phyloP scores from a whole-genome alignment of 176 grass and related monocot genomes.

The Themeda triandra region DNA sequence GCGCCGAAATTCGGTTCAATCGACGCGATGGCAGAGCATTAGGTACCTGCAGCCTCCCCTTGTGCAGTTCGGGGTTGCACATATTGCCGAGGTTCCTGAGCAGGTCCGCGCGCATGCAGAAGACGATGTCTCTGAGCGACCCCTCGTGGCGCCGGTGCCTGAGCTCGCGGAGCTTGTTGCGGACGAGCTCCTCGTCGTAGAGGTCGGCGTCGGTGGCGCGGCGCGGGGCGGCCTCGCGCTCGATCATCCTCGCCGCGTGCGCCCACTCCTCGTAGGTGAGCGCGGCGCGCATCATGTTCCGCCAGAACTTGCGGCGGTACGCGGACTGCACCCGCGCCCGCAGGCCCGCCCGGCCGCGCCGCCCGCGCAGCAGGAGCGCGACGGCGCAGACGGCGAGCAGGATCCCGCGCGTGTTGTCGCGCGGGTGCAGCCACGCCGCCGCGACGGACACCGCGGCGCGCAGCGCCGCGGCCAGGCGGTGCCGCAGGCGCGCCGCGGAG shows the following conservation, averaged over 20 bases:
- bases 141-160: conserved; percentile 66
- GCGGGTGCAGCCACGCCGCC: conserved; percentile 64
- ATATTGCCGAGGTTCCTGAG: conserved; percentile 89
- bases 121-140: conserved; percentile 81
- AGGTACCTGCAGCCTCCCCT: conserved; percentile 82
- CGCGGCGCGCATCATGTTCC: conserved; percentile 85
- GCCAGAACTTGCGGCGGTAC: conserved; percentile 96
- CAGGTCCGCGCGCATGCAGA: conserved; percentile 84
- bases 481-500: conserved; percentile 46
- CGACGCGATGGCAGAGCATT: not conserved
- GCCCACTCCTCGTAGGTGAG: conserved; percentile 98
- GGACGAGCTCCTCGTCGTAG: conserved; percentile 89
- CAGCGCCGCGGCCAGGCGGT: conserved; percentile 43
- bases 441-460: not conserved
- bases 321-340: conserved; percentile 67
- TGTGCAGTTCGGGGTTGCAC: conserved; percentile 91
- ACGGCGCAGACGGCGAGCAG: conserved; percentile 66
- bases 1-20: not conserved
- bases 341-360: conserved; percentile 37
- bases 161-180: conserved; percentile 84
- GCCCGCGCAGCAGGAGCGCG: conserved; percentile 64
- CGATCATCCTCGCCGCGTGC: conserved; percentile 87
- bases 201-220: conserved; percentile 63
- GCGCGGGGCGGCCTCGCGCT: conserved; percentile 53
- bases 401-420: conserved; percentile 73